Base-by-base conservation (phyloP, 2,329 filamentous ascomycete genomes). In the Fusarium protoensiforme region DNA sequence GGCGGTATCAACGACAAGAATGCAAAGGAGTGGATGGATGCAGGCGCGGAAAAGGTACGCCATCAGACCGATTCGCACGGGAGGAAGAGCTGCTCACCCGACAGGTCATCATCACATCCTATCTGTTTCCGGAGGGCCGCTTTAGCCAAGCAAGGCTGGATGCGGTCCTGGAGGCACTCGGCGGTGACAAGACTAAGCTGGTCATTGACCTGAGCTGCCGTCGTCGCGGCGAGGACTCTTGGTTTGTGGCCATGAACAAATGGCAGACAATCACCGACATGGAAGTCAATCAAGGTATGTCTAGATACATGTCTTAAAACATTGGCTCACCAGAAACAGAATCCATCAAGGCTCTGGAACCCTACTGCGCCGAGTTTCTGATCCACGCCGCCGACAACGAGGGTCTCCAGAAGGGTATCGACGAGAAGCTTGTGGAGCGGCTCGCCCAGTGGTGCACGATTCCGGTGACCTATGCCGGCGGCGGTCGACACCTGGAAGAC, bases 231-330 rank as follows among this genome's bases (percentile, higher is more conserved):
- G 85, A 87, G 5, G 87, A 92, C 64, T 92, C 86, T 41, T 99
- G 96, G 96, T 95, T 93, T 78, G 96, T 99, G n/a, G 96, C 96
- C 64, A 99, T 97, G 92, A 94, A 99, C 83, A 97, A 97, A 82
- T 99, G 96, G 96, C 96, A 98, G 87, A 98, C 94, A 2, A 92
- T 98, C 64, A 98, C 96, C 2, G 94, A 98, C 78, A 97, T 98
- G 91, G 94, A 98, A 81, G 91, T 99, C 73, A 96, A 92, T 72
- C 87, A 93, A 87, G 93, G 96, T 95, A 84, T 75, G 22, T 62
- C 43, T 61, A 13, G 31, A n/a, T 43, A 51, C 20, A n/a, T 53
- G 20, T 10, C n/a, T 22, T 58, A 46, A 36, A 59, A 38, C 41
- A 57, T 36, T 63, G 29, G 51, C 76, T 78, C 53, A 74, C 63